Evolutionary conservation across 306 rosid species (phyloP), one percentile per base, ranked within the genome.

Genomic region (Citrullus mucosospermus): DNA sequence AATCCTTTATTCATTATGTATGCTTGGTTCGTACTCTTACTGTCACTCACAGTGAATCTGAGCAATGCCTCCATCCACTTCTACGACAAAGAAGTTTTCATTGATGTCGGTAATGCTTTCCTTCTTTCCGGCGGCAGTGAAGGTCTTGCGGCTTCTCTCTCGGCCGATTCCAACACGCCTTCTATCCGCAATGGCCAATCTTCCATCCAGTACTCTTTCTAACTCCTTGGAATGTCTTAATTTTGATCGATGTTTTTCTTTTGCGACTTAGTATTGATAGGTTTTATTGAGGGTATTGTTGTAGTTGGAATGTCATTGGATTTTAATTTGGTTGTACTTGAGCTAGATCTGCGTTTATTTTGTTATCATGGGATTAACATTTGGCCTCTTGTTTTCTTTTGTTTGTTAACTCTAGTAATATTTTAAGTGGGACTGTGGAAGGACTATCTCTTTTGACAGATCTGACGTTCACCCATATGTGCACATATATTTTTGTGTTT

Each of bases 71-170:
- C 98, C 28, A 88, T 92, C 54, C 98, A 95, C 81, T 54, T 84
- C 88, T 95, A 95, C 88, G 57, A 85, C 78, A 81, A 80, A 30
- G 85, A 91, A 55, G 28, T 82, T 41, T 95, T 95, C 87, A 78
- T 28, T 51, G 98, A 95, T 41, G 88, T 95, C 57, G 97, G 97
- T 79, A 95, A 91, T 79, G 84, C 96, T 66, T 88, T 84, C 81
- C 97, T 95, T 84, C 91, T 95, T 86, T 87, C 97, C 86, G 97
- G 96, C 67, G 98, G 98, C 71, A 95, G 98, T 81, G 98, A 95
- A 87, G 98, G 96, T 55, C 81, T 95, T 80, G 70, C 81, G 70
- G 88, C 96, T 48, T 80, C 93, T 67, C 79, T 69, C 78, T 41
- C 86, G 51, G 1, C 83, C 85, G 56, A 22, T 81, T 14, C 78